A percentile compares a stretch with the other conserved stretches of the same genome.
Evolutionary conservation across 768 basidiomycete species (phyloP).

Genomic region (Piloderma croceum): DNA sequence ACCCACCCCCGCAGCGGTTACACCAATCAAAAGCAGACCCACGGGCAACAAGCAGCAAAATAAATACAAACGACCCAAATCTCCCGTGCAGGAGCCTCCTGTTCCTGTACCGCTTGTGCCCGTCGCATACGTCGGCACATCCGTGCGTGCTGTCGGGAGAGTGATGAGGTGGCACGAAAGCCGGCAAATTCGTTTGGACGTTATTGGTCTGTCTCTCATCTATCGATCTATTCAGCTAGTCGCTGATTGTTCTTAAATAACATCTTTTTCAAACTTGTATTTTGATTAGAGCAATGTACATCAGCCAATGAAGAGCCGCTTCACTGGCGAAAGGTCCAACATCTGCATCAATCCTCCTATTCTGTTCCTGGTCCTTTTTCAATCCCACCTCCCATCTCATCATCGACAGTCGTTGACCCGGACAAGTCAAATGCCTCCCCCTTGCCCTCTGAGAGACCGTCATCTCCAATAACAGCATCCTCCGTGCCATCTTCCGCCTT

Average conservation of each 20-base stretch:
- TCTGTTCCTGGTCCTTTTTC: slow-evolving; percentile 44
- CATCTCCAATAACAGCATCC: slow-evolving; percentile 10
- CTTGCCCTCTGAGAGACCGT: too few relatives aligned
- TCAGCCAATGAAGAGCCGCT: slow-evolving; percentile 54
- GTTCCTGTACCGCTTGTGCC: slow-evolving; percentile 25
- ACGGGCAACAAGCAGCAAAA: too few relatives aligned
- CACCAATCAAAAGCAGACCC: too few relatives aligned
- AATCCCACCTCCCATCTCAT: slow-evolving; percentile 31
- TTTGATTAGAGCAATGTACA: slow-evolving; percentile 35
- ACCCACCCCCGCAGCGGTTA: too few relatives aligned
- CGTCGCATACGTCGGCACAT: slow-evolving; percentile 40
- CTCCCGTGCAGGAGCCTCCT: slow-evolving; percentile 6
- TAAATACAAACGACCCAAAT: too few relatives aligned
- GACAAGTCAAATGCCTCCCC: too few relatives aligned
- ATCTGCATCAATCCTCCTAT: slow-evolving; percentile 51
- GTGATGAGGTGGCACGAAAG: slow-evolving; percentile 36
- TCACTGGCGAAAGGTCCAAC: slow-evolving; percentile 49
- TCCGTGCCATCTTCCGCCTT: slow-evolving; percentile 7
- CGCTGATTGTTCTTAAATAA: not conserved
- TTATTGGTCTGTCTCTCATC: slow-evolving; percentile 40
- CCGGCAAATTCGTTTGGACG: slow-evolving; percentile 41
- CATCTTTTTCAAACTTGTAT: too few relatives aligned
- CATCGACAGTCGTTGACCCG: slow-evolving; percentile 1
- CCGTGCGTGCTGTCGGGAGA: slow-evolving; percentile 43
- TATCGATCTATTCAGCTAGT: slow-evolving; percentile 1